Conservation (phyloP, 352 stramenopile genomes). For the Thraustotheca clavata region DNA sequence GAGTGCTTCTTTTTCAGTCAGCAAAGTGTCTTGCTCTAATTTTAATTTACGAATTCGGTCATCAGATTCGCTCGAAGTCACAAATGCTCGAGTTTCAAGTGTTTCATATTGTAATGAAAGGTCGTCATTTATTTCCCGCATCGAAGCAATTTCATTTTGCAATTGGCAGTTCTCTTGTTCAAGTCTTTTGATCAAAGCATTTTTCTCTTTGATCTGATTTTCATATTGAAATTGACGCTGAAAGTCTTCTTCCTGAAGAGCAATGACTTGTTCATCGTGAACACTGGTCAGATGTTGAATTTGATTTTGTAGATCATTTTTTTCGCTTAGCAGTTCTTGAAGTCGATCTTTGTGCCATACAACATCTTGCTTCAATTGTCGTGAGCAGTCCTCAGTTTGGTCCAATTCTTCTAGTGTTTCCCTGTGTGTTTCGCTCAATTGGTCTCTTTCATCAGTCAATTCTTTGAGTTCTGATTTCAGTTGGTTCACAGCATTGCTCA, state of each 20-base stretch:
- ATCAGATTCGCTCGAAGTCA: background rate
- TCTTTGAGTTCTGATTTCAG: background rate
- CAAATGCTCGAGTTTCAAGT: background rate
- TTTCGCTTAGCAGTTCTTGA: background rate
- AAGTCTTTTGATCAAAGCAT: background rate
- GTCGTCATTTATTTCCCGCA: background rate
- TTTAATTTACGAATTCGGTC: background rate
- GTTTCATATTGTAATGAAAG: background rate
- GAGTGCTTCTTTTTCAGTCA: background rate
- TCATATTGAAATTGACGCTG: background rate
- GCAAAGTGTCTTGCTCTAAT: background rate
- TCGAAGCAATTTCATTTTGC: background rate
- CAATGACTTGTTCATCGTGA: background rate
- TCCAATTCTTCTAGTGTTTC: background rate
- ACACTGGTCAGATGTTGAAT: background rate
- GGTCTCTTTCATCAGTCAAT: background rate
- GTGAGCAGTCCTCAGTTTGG: background rate
- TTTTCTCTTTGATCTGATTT: background rate
- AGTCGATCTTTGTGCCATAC: background rate
- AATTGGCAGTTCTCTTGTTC: background rate
- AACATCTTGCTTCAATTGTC: background rate
- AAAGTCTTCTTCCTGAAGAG: slow-evolving; percentile 1
- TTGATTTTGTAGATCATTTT: background rate
- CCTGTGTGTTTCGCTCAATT: background rate
- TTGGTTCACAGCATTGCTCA: too few species aligned